Percentiles rank a stretch among this genome's conserved stretches.
Conservation (phyloP, 1,284 basidiomycete genomes). For the Schizopora paradoxa region DNA sequence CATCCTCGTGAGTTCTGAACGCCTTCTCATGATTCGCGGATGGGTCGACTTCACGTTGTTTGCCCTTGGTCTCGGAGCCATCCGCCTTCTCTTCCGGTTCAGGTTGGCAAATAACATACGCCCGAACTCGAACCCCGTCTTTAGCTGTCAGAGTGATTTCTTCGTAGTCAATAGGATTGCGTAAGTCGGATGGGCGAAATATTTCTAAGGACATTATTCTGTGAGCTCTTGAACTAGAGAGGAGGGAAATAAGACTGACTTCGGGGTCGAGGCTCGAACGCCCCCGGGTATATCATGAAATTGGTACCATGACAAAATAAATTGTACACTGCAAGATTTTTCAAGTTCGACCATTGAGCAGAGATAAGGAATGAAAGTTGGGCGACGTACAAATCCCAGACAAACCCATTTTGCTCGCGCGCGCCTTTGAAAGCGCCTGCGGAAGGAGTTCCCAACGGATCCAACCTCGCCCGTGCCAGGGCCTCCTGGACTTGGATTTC, state of each 20-base stretch:
- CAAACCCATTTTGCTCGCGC: too few species aligned
- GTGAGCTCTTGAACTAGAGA: background rate
- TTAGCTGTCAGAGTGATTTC: slow-evolving; percentile 39
- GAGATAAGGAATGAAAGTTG: too few species aligned
- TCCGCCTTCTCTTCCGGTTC: slow-evolving; percentile 5
- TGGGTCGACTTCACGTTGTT: too few species aligned
- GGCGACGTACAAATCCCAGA: too few species aligned
- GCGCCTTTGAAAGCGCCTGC: too few species aligned
- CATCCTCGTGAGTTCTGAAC: too few species aligned
- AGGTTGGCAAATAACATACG: slow-evolving; percentile 38
- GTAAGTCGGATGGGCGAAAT: slow-evolving; percentile 13
- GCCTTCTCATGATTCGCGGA: too few species aligned
- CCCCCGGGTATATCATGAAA: slow-evolving; percentile 17
- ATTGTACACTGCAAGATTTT: slow-evolving; percentile 8
- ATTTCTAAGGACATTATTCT: slow-evolving; percentile 5
- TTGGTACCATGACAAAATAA: slow-evolving; percentile 16
- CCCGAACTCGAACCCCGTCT: slow-evolving; percentile 40
- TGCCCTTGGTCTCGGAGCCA: slow-evolving; percentile 8
- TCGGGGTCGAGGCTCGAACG: slow-evolving; percentile 15
- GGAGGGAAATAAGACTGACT: slow-evolving; percentile 2
- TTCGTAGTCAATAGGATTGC: slow-evolving; percentile 39
- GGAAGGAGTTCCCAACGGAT: too few species aligned
- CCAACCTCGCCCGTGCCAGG: too few species aligned
- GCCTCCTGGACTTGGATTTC: too few species aligned
- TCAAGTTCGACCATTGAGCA: too few species aligned